phyloP scores from a whole-genome alignment of 2,329 filamentous ascomycete genomes.

The Monosporascus sp. region DNA sequence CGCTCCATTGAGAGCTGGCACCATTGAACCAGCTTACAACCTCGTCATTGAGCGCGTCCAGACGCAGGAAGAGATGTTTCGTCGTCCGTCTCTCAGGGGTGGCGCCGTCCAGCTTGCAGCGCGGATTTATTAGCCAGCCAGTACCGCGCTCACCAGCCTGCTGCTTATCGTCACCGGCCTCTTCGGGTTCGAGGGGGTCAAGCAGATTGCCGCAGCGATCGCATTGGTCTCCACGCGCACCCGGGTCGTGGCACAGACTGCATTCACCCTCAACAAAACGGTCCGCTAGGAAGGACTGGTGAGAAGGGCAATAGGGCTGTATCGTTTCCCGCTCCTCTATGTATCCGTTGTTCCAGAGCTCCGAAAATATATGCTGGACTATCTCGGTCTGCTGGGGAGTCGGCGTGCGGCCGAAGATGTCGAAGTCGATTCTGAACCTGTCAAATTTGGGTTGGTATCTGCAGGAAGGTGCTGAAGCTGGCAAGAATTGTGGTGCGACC shows the following conservation, averaged over 20 bases:
- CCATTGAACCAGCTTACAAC: conserved; percentile 70
- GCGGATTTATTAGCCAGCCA: conserved; percentile 66
- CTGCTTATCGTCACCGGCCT: conserved; percentile 27
- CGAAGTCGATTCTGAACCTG: conserved; percentile 94
- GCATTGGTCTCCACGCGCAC: conserved; percentile 55
- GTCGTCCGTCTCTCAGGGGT: conserved; percentile 75
- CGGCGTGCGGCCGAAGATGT: conserved; percentile 90
- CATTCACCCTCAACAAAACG: conserved; percentile 79
- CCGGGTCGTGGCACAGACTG: conserved; percentile 65
- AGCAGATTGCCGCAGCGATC: conserved; percentile 68
- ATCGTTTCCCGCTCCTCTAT: conserved; percentile 81
- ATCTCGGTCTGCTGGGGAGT: conserved; percentile 87
- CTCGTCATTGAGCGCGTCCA: conserved; percentile 70
- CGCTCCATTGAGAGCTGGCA: background rate
- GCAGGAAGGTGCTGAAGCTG: background rate
- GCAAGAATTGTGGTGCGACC: background rate
- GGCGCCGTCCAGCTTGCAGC: conserved; percentile 85
- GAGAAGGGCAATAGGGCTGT: conserved; percentile 84
- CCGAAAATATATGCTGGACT: conserved; percentile 82
- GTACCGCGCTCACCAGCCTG: conserved; percentile 28
- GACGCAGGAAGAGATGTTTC: conserved; percentile 83
- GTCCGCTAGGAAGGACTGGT: conserved; percentile 75
- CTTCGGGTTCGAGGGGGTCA: conserved; percentile 59
- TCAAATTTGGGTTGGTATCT: conserved; percentile 80
- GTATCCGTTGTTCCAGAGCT: conserved; percentile 83